Percentiles rank a stretch among this genome's conserved stretches.
These are phyloP conservation scores for Termitomyces sp. DNA, from an alignment of 768 basidiomycete genomes.

Conservation along the genomic window DNA sequence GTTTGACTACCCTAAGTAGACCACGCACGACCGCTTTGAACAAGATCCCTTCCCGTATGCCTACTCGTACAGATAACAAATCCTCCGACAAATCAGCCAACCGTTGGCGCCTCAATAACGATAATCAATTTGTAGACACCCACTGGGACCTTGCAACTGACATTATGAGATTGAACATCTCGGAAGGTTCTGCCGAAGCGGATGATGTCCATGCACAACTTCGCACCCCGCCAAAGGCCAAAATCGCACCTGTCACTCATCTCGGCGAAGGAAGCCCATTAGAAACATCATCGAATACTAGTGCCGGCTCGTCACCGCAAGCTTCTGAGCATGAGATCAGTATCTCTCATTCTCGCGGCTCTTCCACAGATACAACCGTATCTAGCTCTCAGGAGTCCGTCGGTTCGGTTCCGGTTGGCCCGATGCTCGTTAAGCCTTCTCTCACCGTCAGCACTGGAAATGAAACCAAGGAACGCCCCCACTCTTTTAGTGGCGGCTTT, in stretches of 20 bases:
- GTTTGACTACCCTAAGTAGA: slow-evolving; percentile 26
- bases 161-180: slow-evolving; percentile 67
- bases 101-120: slow-evolving; percentile 62
- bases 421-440: slow-evolving; percentile 48
- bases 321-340: slow-evolving; percentile 60
- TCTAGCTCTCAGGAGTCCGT: slow-evolving; percentile 54
- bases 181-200: slow-evolving; percentile 42
- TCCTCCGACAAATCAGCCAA: slow-evolving; percentile 35
- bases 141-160: slow-evolving; percentile 73
- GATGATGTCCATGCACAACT: slow-evolving; percentile 50
- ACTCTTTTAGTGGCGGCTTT: slow-evolving; percentile 76
- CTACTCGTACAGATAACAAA: slow-evolving; percentile 37
- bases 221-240: slow-evolving; percentile 65
- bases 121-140: slow-evolving; percentile 58
- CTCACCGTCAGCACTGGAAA: slow-evolving; percentile 44
- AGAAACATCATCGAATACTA: slow-evolving; percentile 66
- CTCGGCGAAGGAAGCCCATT: slow-evolving; percentile 65
- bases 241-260: slow-evolving; percentile 50
- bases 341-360: slow-evolving; percentile 74
- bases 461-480: slow-evolving; percentile 72
- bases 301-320: slow-evolving; percentile 69
- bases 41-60: slow-evolving; percentile 40
- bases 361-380: slow-evolving; percentile 71
- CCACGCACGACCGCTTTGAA: slow-evolving; percentile 27
- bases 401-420: slow-evolving; percentile 48